phyloP scores from a whole-genome alignment of 1,139 yeast genomes.

The Geotrichum carabidarum region DNA sequence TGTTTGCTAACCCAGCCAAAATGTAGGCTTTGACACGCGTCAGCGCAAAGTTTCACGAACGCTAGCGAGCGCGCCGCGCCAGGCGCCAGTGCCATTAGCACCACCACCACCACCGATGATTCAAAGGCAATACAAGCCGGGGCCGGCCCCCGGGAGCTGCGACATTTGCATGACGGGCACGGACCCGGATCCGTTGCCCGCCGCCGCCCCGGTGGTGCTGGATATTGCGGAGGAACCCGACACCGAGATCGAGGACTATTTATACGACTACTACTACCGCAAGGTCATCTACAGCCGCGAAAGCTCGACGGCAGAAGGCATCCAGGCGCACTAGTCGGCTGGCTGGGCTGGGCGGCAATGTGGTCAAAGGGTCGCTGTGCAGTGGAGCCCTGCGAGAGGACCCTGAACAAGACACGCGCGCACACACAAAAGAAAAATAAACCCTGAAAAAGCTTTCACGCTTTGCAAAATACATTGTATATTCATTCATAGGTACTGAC shows the following conservation, averaged over 20 bases:
- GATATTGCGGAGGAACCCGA: slow-evolving; percentile 16
- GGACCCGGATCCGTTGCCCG: neutral
- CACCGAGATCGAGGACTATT: slow-evolving; percentile 16
- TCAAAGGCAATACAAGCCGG: neutral
- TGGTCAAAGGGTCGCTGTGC: neutral
- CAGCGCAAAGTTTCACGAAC: too few relatives aligned
- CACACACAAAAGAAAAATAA: neutral
- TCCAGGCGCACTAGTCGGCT: neutral
- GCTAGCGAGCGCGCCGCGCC: too few relatives aligned
- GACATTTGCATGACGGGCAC: neutral
- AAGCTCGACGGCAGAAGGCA: neutral
- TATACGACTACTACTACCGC: slow-evolving; percentile 16
- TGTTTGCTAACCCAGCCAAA: too few relatives aligned
- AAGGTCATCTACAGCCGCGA: slow-evolving; percentile 3
- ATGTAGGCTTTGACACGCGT: too few relatives aligned
- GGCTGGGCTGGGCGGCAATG: neutral
- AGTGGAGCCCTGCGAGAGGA: too few relatives aligned
- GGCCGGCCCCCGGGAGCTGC: neutral
- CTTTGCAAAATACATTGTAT: neutral
- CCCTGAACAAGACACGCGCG: too few relatives aligned
- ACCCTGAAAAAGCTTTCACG: neutral
- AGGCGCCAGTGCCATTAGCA: neutral
- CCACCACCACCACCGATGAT: neutral
- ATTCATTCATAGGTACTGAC: too few relatives aligned
- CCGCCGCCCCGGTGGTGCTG: neutral